These are phyloP conservation scores for Rhodamnia argentea DNA, from an alignment of 345 rosid genomes.

Conservation along the genomic window DNA sequence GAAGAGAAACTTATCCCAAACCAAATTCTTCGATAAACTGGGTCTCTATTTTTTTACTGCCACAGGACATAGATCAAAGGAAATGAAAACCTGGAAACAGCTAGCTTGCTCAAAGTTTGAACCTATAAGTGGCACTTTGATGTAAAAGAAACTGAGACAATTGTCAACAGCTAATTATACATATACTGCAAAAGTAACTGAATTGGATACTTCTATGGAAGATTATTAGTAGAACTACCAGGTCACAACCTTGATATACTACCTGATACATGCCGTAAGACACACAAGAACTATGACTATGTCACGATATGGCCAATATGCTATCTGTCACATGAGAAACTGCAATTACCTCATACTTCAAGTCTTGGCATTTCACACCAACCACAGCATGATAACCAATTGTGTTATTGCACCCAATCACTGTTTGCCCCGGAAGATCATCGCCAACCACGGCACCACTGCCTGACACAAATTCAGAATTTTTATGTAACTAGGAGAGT, in stretches of 20 bases:
- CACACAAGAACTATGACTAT: not conserved
- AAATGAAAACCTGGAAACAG: not conserved
- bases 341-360: slow-evolving; percentile 64
- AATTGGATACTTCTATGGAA: not conserved
- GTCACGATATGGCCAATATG: not conserved
- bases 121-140: not conserved
- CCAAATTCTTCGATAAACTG: not conserved
- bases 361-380: slow-evolving; percentile 90
- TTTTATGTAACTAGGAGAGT: not conserved
- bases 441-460: slow-evolving; percentile 95
- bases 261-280: not conserved
- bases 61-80: not conserved
- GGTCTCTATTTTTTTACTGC: not conserved
- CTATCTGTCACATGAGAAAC: not conserved
- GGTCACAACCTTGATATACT: not conserved
- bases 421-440: slow-evolving; percentile 66
- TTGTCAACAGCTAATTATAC: not conserved
- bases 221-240: not conserved
- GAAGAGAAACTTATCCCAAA: not conserved
- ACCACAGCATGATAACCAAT: slow-evolving; percentile 76
- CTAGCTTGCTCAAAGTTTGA: not conserved
- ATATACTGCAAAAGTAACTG: not conserved
- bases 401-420: slow-evolving; percentile 55
- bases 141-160: not conserved
- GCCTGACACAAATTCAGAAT: slow-evolving; percentile 35